A percentile compares a stretch with the other conserved stretches of the same genome.
Evolutionary conservation across 202 grass and related monocot genomes (phyloP).

Genomic region (Zizania palustris): DNA sequence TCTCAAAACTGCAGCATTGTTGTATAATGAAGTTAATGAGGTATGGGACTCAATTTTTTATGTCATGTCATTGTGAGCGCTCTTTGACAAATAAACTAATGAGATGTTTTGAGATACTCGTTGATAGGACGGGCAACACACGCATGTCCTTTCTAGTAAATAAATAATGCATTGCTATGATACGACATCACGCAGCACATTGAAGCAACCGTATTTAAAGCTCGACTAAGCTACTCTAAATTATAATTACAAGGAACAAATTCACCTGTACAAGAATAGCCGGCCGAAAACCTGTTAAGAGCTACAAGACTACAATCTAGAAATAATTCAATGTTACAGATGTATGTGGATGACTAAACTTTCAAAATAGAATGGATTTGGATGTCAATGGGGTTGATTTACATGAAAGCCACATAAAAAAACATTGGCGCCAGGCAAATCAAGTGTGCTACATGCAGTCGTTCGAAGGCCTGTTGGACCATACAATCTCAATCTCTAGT

Average conservation of each 20-base stretch:
- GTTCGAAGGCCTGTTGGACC: constrained; percentile 81
- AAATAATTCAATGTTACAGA: constrained; percentile 34
- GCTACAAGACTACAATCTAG: constrained; percentile 22
- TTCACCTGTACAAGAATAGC: constrained; percentile 51
- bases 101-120: too few relatives aligned
- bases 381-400: constrained; percentile 45
- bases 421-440: constrained; percentile 25
- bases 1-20: too few relatives aligned
- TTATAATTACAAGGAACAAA: constrained; percentile 56
- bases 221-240: constrained; percentile 36
- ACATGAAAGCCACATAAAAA: constrained; percentile 32
- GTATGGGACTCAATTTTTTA: too few relatives aligned
- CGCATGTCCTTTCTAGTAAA: too few relatives aligned
- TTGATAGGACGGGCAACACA: too few relatives aligned
- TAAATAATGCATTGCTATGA: neutral
- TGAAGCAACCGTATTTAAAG: neutral
- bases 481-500: constrained; percentile 95
- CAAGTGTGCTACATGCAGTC: constrained; percentile 54
- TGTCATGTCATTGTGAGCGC: too few relatives aligned
- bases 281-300: constrained; percentile 37
- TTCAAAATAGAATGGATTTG: constrained; percentile 45
- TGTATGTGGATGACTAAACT: constrained; percentile 27
- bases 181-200: neutral
- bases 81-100: too few relatives aligned
- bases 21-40: too few relatives aligned